A percentile compares a stretch with the other conserved stretches of the same genome.
Conservation (phyloP, 2,329 filamentous ascomycete genomes). For the Cadophora malorum region DNA sequence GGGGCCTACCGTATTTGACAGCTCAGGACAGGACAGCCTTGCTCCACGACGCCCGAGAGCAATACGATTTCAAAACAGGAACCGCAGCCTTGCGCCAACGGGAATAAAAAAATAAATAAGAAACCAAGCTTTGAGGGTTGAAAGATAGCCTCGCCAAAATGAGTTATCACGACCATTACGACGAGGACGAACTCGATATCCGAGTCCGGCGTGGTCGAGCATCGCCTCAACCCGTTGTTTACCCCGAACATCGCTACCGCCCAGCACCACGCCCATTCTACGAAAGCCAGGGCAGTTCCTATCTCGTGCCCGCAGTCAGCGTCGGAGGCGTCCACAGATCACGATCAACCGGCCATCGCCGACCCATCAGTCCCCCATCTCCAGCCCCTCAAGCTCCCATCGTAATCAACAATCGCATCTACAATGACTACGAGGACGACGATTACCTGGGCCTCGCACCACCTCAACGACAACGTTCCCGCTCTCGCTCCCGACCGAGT, state of each 20-base stretch:
- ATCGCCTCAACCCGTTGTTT: constrained; percentile 46
- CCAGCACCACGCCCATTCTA: constrained; percentile 30
- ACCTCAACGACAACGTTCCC: constrained; percentile 4
- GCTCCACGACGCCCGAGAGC: constrained; percentile 13
- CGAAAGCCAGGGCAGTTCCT: constrained; percentile 26
- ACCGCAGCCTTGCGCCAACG: constrained; percentile 18
- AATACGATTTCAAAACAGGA: not conserved
- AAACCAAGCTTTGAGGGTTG: not conserved
- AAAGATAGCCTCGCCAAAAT: constrained; percentile 30
- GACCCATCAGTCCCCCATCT: constrained; percentile 33
- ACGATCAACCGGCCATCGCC: constrained; percentile 29
- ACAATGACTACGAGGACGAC: constrained; percentile 49
- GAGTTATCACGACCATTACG: constrained; percentile 49
- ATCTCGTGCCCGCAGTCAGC: constrained; percentile 38
- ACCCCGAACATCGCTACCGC: constrained; percentile 44
- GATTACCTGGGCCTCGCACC: constrained; percentile 28
- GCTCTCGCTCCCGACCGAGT: constrained; percentile 21
- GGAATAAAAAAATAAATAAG: constrained; percentile 1
- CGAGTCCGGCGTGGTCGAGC: constrained; percentile 50
- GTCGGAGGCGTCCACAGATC: constrained; percentile 28
- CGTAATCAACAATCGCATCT: constrained; percentile 64
- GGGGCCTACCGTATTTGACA: constrained; percentile 25
- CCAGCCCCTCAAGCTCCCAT: constrained; percentile 49
- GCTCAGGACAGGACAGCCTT: constrained; percentile 22
- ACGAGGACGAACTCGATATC: constrained; percentile 62